Base-by-base conservation (phyloP, 2,329 filamentous ascomycete genomes). In the Aspergillus pseudoviridinutans region DNA sequence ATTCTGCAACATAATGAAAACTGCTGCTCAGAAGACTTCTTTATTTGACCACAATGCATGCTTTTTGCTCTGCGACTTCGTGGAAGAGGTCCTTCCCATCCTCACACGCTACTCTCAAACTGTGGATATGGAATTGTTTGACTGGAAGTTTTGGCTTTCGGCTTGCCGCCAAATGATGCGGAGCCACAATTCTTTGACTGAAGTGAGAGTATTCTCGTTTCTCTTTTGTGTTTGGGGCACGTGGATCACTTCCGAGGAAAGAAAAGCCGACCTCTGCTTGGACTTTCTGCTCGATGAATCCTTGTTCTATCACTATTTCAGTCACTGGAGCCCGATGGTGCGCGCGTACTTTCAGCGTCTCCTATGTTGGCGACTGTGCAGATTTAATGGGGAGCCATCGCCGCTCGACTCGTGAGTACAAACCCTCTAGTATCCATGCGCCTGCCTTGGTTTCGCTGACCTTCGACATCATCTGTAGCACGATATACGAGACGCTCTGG, bases 321-420 rank as follows among this genome's bases (percentile, higher is more conserved):
- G 89, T 68, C 91, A 96, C 68, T 96, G 92, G 92, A 96, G 91
- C 68, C 91, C 92, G 0, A 96, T 96, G 92, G 91, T 96, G 24
- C 85, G 92, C 59, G 89, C 91, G 14, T 97, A 96, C 73, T 97
- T 88, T 71, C 94, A 96, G 84, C 90, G 92, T 50, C 78, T 97
- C 51, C 75, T 96, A 24, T 96, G 91, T 74, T 97, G 92, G 92
- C 85, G 92, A 58, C 79, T 97, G 50, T 93, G 89, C 62, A 83
- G 92, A 61, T 89, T 89, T 67, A 84, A 87, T 53, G 90, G 87
- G 17, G 84, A 82, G 50, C 79, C 84, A 24, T 84, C 84, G 49
- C 82, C 86, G 28, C 72, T 84, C 44, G 89, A 94, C 69, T 74
- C 81, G 87, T 91, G 79, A 80, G 88, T 81, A 35, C 12, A 42